A percentile compares a stretch with the other conserved stretches of the same genome.
phyloP scores from a whole-genome alignment of 805 yeast genomes.

The Alloascoidea africana region DNA sequence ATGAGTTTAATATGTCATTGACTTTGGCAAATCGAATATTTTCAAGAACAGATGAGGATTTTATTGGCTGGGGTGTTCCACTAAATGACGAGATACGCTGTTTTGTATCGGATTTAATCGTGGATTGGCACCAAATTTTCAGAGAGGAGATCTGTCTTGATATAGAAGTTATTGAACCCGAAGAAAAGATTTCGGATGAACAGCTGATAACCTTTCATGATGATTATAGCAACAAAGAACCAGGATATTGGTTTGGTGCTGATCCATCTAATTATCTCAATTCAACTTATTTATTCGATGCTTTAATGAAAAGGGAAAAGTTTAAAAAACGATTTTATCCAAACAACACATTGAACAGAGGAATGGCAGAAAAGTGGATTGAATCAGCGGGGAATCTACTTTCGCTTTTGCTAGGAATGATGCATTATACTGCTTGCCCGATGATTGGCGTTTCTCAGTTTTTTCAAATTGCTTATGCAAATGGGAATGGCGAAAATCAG shows the following conservation, averaged over 20 bases:
- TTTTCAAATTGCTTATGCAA: background rate
- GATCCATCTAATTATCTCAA: background rate
- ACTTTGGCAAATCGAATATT: background rate
- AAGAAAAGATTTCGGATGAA: background rate
- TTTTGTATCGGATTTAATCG: background rate
- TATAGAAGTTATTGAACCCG: background rate
- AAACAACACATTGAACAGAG: background rate
- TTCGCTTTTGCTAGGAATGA: background rate
- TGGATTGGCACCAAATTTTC: background rate
- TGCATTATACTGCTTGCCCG: background rate
- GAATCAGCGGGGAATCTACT: background rate
- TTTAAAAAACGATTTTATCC: background rate
- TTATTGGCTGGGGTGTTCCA: background rate
- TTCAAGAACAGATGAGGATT: background rate
- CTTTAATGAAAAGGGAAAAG: background rate
- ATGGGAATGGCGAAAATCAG: background rate
- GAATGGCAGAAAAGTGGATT: background rate
- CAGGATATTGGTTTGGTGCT: background rate
- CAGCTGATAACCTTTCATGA: background rate
- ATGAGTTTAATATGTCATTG: background rate
- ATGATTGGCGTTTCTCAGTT: background rate
- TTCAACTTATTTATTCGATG: background rate
- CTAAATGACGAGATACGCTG: background rate
- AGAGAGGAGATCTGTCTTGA: background rate
- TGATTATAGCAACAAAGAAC: background rate